Evolutionary conservation across 306 rosid species (phyloP), one percentile per base, ranked within the genome.

Genomic region (Malus asiatica): DNA sequence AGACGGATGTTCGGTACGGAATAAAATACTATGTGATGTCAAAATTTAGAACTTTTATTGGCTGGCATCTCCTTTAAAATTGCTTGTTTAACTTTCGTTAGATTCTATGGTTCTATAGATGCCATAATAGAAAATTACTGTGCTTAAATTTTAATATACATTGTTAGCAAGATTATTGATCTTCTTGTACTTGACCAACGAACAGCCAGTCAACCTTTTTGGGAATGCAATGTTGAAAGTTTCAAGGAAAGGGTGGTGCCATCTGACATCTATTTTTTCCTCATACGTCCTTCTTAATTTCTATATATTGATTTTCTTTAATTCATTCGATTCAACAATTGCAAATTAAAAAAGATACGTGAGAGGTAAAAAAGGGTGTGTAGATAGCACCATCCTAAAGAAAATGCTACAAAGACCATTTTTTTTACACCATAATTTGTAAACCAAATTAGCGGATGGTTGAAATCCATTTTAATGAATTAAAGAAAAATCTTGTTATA

Each of bases 1-100:
- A 84, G 92, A 89, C 93, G 92, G 83, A 91, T 91, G 89, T 91
- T 83, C 85, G 90, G 85, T 81, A 35, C 18, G 68, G 55, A 53
- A 52, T 78, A 83, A 88, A 87, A 82, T 84, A 85, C 81, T 90
- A 83, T 87, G 91, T 90, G 96, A 85, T 75, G 70, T 71, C 66
- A 35, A 55, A 38, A 58, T 80, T 76, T 76, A 51, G 45, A 60
- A 72, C 80, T 79, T 79, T 79, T 80, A 84, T 88, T 85, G 91
- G 86, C 71, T 84, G 83, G 76, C 87, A 83, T 80, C 77, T 76
- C 80, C 22, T 10, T 32, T 32, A 9, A 68, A 66, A 53, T 23
- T 57, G 22, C 77, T 35, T 60, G 3, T 35, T 58, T 57, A 76
- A 72, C 73, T 72, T 25, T n/a, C 55, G 75, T 81, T 73, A 72